Base-by-base conservation (phyloP, 164 flowering plant species). In the Cinnamomum chago region DNA sequence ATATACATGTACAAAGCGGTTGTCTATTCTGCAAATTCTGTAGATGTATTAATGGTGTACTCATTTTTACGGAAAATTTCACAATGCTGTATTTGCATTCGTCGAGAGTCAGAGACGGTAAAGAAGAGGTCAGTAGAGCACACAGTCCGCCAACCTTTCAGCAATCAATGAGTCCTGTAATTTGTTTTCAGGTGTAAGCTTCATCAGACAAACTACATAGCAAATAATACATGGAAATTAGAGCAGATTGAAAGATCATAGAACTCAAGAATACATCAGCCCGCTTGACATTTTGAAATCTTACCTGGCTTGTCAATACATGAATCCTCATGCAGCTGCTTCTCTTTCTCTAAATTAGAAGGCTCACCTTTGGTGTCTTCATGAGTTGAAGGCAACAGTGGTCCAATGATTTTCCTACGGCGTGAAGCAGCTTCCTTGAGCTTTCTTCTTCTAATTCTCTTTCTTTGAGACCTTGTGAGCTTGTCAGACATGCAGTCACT, bases 391-490 rank as follows among this genome's bases (percentile, higher is more conserved):
- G 87, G 88, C 27, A 86, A 72, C 71, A 84, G 62, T 3, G 88
- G 93, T 33, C 90, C 91, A 50, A 88, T 84, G 10, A 85, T 76
- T 35, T 84, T 81, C 51, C 86, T 75, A 9, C 89, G 86, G 4
- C 75, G 76, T 15, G 78, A 72, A 58, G 82, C 76, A 12, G 79
- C 86, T 77, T 83, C 83, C 72, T 78, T 85, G 20, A 86, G 82
- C 77, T 86, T 88, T 76, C 80, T 85, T 79, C 72, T 85, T 23
- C 91, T 80, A 10, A 88, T 77, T 70, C 88, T 81, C 82, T 90
- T 90, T 78, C 89, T 80, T 76, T 90, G 90, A 12, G 90, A 86
- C 73, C 91, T 86, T 2, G 84, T 85, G 55, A 86, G 82, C 83
- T 83, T 88, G 74, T 75, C n/a, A 27, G 68, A 15, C 67, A 67